phyloP scores from a whole-genome alignment of 352 stramenopile genomes.

The Saprolegnia diclina region DNA sequence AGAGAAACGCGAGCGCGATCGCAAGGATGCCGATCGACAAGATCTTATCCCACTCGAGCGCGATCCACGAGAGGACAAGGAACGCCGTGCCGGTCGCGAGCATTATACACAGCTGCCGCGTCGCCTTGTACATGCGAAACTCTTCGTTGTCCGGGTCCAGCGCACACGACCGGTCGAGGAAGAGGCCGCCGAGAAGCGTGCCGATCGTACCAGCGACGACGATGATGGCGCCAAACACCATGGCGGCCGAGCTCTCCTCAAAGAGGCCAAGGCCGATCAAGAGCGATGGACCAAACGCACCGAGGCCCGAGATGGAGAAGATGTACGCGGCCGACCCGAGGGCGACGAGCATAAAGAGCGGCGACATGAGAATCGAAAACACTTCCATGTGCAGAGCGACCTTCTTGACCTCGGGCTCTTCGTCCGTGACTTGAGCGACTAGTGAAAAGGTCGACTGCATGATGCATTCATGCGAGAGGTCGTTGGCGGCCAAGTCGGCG shows the following conservation, averaged over 20 bases:
- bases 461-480: slow-evolving; percentile 4
- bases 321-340: slow-evolving; percentile 84
- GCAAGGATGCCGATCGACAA: slow-evolving; percentile 64
- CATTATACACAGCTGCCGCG: slow-evolving; percentile 62
- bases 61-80: slow-evolving; percentile 47
- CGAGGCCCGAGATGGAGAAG: slow-evolving; percentile 79
- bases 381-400: slow-evolving; percentile 1
- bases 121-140: slow-evolving; percentile 46
- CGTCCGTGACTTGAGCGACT: neutral
- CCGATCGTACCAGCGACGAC: slow-evolving; percentile 82
- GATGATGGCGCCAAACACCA: slow-evolving; percentile 82
- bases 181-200: slow-evolving; percentile 77
- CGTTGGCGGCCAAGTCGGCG: no score
- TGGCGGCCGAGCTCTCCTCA: slow-evolving; percentile 71
- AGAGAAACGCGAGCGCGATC: slow-evolving; percentile 41
- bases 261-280: slow-evolving; percentile 87
- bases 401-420: slow-evolving; percentile 3
- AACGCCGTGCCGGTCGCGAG: slow-evolving; percentile 37
- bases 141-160: slow-evolving; percentile 35
- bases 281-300: slow-evolving; percentile 82
- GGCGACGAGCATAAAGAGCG: slow-evolving; percentile 74
- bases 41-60: slow-evolving; percentile 42
- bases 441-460: slow-evolving; percentile 13
- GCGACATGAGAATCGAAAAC: slow-evolving; percentile 47
- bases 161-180: slow-evolving; percentile 56